Percentiles rank a stretch among this genome's conserved stretches.
phyloP scores from a whole-genome alignment of 352 stramenopile species.

The Paralagenidium karlingii region DNA sequence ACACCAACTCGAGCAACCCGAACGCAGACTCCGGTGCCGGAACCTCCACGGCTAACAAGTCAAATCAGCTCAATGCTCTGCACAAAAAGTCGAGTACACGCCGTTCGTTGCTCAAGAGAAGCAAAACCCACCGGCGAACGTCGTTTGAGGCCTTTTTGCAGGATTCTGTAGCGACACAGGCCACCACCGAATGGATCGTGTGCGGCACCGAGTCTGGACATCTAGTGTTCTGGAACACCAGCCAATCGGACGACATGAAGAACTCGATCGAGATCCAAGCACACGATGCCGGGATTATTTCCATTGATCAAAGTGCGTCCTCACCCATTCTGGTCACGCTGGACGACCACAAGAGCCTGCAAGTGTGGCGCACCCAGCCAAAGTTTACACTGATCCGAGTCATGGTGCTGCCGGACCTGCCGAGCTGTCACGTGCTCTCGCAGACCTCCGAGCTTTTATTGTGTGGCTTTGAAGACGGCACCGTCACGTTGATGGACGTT shows the following conservation, averaged over 20 bases:
- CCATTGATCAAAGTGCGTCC: constrained; percentile 20
- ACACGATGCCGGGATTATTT: constrained; percentile 31
- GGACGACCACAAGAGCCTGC: constrained; percentile 20
- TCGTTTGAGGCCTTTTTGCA: no score
- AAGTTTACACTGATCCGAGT: constrained; percentile 35
- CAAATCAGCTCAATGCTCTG: no score
- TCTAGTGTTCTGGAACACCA: constrained; percentile 59
- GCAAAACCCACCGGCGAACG: no score
- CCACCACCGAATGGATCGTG: constrained; percentile 41
- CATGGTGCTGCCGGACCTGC: constrained; percentile 27
- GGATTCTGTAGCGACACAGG: no score
- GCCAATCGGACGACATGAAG: constrained; percentile 16
- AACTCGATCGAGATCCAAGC: constrained; percentile 36
- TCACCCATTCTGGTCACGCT: constrained; percentile 44
- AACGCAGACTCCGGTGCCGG: no score
- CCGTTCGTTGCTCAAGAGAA: no score
- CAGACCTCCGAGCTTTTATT: constrained; percentile 38
- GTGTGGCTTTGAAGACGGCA: constrained; percentile 47
- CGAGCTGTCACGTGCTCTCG: constrained; percentile 36
- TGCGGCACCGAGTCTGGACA: constrained; percentile 50
- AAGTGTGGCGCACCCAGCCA: constrained; percentile 48
- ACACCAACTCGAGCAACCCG: no score
- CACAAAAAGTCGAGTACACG: no score
- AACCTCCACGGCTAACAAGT: no score
- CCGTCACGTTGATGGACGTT: constrained; percentile 32